A percentile compares a stretch with the other conserved stretches of the same genome.
Evolutionary conservation across 1,284 basidiomycete species (phyloP).

Genomic region (Melampsora americana): DNA sequence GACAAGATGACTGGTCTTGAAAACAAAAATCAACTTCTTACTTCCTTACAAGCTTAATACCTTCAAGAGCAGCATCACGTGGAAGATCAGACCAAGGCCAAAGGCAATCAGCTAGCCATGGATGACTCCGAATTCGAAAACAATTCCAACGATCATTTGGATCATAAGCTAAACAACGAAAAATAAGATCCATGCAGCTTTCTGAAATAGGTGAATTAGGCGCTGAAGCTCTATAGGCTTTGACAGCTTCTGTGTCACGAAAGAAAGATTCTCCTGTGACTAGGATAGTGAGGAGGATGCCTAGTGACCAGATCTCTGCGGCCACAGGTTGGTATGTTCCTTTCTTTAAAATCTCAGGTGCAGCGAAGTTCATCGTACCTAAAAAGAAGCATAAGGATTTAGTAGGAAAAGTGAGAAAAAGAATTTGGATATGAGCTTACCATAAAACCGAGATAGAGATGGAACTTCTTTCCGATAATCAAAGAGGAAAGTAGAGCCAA

Average conservation of each 20-base stretch:
- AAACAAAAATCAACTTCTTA: too few species aligned
- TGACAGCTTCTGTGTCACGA: constrained; percentile 36
- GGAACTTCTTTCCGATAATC: constrained; percentile 49
- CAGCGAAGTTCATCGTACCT: constrained; percentile 53
- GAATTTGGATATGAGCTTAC: not conserved
- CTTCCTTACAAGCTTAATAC: constrained; percentile 17
- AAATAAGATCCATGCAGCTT: constrained; percentile 36
- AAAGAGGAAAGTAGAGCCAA: constrained; percentile 52
- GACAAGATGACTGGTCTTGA: too few species aligned
- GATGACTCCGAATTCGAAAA: constrained; percentile 37
- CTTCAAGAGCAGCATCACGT: constrained; percentile 19
- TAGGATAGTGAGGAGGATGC: constrained; percentile 52
- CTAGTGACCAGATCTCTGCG: constrained; percentile 52
- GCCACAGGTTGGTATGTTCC: constrained; percentile 51
- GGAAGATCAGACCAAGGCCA: constrained; percentile 36
- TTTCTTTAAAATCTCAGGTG: constrained; percentile 51
- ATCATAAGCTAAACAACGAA: constrained; percentile 37
- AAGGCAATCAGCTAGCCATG: constrained; percentile 29
- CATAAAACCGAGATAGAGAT: constrained; percentile 25
- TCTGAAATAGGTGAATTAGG: constrained; percentile 13
- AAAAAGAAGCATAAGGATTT: constrained; percentile 49
- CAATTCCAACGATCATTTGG: constrained; percentile 40
- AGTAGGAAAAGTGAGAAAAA: not conserved
- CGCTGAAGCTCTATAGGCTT: constrained; percentile 25
- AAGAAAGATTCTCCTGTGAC: constrained; percentile 46